Base-by-base conservation (phyloP, 2,329 filamentous ascomycete genomes). In the Ceratocystiopsis sp. region DNA sequence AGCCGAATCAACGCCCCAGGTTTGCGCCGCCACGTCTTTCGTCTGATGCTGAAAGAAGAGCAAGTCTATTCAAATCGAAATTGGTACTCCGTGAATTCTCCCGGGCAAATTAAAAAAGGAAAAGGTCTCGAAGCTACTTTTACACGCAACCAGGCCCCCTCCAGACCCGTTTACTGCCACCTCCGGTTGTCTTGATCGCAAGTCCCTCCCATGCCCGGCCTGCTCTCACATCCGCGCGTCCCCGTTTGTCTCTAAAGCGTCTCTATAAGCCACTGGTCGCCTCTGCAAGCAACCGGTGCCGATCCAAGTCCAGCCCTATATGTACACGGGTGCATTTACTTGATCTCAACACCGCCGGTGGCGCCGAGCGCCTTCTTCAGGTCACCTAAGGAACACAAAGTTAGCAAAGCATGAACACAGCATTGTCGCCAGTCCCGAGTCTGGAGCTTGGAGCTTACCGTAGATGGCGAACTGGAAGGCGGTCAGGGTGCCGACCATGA, bases 401-500 rank as follows among this genome's bases (percentile, higher is more conserved):
- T 38, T n/a, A 29, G 16, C 16, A 15, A 29, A 29, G 21, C 4
- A 29, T 11, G 25, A 29, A 29, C 6, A 21, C 19, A 1, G 13
- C 15, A 21, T 35, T 14, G 35, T 42, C 41, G 48, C 34, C 17
- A 40, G 10, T 29, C 2, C 25, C 5, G 10, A 9, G 10, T 29
- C 25, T 4, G 6, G 7, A 9, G 60, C 17, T 16, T 4, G n/a
- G 14, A 16, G 41, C 46, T 7, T 40, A 48, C 48, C 84, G 60
- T 93, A 93, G 63, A 93, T 93, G 58, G 79, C 80, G 63, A 86
- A 86, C 66, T 86, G 81, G 61, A 75, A 75, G 51, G 75, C 75
- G 51, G 76, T 80, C 53, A 83, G 61, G 53, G 73, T 76, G 61
- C 78, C 75, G 56, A 79, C 67, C 57, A 60, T 59, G 56, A 60